phyloP scores from a whole-genome alignment of 2,329 filamentous ascomycete genomes.

The Trichoderma lentiforme region DNA sequence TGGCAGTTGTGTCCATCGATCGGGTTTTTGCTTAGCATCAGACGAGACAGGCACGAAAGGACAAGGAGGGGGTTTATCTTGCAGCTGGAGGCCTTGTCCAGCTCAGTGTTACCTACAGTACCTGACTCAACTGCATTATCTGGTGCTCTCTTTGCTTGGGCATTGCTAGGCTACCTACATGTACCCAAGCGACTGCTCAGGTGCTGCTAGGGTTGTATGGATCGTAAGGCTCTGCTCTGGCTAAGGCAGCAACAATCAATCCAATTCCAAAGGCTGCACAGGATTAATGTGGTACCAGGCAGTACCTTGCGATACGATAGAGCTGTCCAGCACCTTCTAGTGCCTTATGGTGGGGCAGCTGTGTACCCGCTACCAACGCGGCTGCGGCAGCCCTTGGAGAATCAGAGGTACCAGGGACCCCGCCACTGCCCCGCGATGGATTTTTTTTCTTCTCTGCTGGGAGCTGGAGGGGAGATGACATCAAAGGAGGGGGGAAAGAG shows the following conservation, averaged over 20 bases:
- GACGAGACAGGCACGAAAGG: neutral
- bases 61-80: neutral
- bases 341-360: slow-evolving; percentile 14
- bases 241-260: neutral
- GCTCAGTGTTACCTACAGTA: neutral
- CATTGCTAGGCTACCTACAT: neutral
- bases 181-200: neutral
- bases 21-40: neutral
- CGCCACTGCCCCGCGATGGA: slow-evolving; percentile 20
- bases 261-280: neutral
- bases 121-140: neutral
- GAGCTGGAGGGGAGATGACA: slow-evolving; percentile 19
- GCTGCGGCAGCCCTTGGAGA: neutral
- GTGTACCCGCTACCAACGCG: slow-evolving; percentile 3
- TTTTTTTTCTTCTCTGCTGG: neutral
- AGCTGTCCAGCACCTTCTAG: slow-evolving; percentile 17
- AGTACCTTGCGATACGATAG: neutral
- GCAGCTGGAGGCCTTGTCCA: neutral
- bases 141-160: neutral
- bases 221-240: neutral
- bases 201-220: neutral
- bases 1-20: neutral
- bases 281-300: neutral
- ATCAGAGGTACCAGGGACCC: slow-evolving; percentile 4
- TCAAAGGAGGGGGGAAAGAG: neutral